Conservation (phyloP, 768 basidiomycete species). For the Dacryopinax spathularia region DNA sequence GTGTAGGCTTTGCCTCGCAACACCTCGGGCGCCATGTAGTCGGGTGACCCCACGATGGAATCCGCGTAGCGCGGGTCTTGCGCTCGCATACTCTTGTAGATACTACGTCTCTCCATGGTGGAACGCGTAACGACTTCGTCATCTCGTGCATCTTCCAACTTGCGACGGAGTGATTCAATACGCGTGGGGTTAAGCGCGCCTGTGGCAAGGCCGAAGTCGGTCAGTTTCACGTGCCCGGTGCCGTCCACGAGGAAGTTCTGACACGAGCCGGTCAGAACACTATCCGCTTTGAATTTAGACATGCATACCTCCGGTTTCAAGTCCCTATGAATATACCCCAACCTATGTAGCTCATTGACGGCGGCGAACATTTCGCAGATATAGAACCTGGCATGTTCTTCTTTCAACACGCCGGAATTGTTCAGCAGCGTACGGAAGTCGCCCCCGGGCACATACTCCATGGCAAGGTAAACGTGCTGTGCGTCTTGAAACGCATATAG, state of each 20-base stretch:
- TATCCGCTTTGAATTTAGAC: background rate
- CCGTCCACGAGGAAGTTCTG: constrained; percentile 96
- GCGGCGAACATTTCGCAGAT: constrained; percentile 96
- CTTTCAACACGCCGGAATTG: constrained; percentile 93
- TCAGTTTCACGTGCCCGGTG: constrained; percentile 90
- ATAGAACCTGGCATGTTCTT: constrained; percentile 93
- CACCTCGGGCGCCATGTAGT: constrained; percentile 97
- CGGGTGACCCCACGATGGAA: constrained; percentile 93
- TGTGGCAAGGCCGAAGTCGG: constrained; percentile 95
- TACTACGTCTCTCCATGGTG: constrained; percentile 84
- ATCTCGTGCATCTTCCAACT: constrained; percentile 96
- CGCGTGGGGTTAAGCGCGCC: constrained; percentile 87
- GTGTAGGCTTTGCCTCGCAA: constrained; percentile 88
- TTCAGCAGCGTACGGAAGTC: constrained; percentile 96
- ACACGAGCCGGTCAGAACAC: background rate
- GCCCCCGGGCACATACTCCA: constrained; percentile 98
- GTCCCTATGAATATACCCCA: constrained; percentile 97
- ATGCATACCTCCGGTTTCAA: constrained; percentile 83
- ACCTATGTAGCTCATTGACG: constrained; percentile 86
- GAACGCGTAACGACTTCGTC: constrained; percentile 78
- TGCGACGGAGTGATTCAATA: constrained; percentile 88
- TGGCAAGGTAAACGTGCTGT: constrained; percentile 83
- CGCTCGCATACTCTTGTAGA: constrained; percentile 83
- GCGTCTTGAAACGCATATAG: constrained; percentile 95
- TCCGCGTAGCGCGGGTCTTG: constrained; percentile 90